These are phyloP conservation scores for Starmerella apicola DNA, from an alignment of 805 yeast species.

Conservation along the genomic window DNA sequence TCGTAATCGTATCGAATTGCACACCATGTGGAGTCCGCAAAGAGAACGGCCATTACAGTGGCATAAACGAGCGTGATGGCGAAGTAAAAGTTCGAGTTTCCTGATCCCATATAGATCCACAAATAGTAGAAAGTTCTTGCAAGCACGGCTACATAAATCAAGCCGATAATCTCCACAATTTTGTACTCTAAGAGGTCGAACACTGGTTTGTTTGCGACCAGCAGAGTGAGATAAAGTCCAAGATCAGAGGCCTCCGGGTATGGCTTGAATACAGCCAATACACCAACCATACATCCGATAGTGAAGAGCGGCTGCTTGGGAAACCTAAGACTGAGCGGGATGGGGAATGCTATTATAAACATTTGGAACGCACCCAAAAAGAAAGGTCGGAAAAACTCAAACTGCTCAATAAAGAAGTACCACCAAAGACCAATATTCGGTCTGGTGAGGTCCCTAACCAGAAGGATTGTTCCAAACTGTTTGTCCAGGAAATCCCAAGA, in stretches of 20 bases:
- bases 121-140: conserved; percentile 85
- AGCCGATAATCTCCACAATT: conserved; percentile 39
- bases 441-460: conserved; percentile 49
- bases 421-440: conserved; percentile 98
- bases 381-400: conserved; percentile 74
- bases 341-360: conserved; percentile 48
- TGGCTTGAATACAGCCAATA: conserved; percentile 57
- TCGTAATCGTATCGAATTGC: conserved; percentile 57
- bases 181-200: conserved; percentile 34
- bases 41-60: conserved; percentile 49
- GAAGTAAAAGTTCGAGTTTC: conserved; percentile 91
- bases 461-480: conserved; percentile 41
- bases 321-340: conserved; percentile 68
- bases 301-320: conserved; percentile 48
- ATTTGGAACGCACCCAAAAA: conserved; percentile 75
- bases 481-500: conserved; percentile 36
- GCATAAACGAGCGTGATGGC: conserved; percentile 80
- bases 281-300: conserved; percentile 35
- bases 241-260: conserved; percentile 79
- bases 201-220: conserved; percentile 36
- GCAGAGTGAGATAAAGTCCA: conserved; percentile 41
- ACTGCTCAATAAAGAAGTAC: conserved; percentile 94
- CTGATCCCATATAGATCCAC: conserved; percentile 90
- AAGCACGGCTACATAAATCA: conserved; percentile 43
- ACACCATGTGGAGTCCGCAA: conserved; percentile 77